A percentile compares a stretch with the other conserved stretches of the same genome.
Conservation (phyloP, 2,329 filamentous ascomycete genomes). For the Aspergillus fischeri region DNA sequence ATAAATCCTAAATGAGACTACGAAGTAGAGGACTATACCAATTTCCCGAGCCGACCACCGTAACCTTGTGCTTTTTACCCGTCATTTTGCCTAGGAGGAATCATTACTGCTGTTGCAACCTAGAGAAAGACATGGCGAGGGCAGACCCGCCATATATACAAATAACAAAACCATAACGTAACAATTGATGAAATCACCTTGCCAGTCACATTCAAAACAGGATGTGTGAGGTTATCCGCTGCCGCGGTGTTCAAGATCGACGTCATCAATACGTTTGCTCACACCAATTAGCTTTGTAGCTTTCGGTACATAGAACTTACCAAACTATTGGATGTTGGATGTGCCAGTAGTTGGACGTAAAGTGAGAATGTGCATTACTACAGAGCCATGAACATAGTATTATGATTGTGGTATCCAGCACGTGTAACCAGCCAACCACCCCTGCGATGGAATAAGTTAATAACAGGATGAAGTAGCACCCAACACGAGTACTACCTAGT, state of each 20-base stretch:
- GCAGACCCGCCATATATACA: not conserved
- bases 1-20: not conserved
- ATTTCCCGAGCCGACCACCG: slow-evolving; percentile 88
- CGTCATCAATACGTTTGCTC: not conserved
- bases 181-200: not conserved
- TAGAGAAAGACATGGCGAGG: no score
- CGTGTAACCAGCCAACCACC: no score
- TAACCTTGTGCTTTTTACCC: slow-evolving; percentile 33
- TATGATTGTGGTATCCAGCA: no score
- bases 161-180: not conserved
- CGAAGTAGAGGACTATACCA: slow-evolving; percentile 55
- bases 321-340: not conserved
- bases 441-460: no score
- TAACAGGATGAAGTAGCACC: no score
- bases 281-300: no score
- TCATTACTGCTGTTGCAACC: not conserved
- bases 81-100: not conserved
- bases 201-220: not conserved
- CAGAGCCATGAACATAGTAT: not conserved
- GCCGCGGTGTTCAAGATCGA: not conserved
- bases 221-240: not conserved
- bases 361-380: not conserved
- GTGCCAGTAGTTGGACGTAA: no score
- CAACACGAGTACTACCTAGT: no score
- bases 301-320: not conserved